Percentiles rank a stretch among this genome's conserved stretches.
phyloP scores from a whole-genome alignment of 805 yeast species.

The Candida argentea region DNA sequence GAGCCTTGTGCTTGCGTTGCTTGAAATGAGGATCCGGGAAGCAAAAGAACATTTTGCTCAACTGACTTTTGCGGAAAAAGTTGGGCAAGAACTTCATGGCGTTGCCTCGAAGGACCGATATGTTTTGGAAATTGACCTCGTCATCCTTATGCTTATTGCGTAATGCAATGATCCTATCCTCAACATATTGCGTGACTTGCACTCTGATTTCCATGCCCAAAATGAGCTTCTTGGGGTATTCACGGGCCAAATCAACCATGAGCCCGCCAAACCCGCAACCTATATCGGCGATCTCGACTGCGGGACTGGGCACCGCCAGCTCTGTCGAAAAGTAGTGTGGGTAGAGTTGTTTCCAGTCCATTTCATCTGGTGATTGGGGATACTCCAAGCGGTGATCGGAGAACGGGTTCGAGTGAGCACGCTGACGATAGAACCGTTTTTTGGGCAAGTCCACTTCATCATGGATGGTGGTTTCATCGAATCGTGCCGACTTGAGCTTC shows the following conservation, averaged over 20 bases:
- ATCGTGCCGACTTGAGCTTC: constrained; percentile 34
- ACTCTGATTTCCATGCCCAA: constrained; percentile 97
- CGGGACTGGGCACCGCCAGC: constrained; percentile 32
- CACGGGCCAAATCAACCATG: constrained; percentile 67
- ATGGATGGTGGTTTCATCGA: constrained; percentile 18
- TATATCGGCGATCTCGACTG: constrained; percentile 85
- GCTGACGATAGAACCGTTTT: constrained; percentile 83
- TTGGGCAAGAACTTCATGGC: constrained; percentile 97
- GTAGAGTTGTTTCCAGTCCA: constrained; percentile 80
- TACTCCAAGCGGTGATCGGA: constrained; percentile 90
- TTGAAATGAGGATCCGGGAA: constrained; percentile 99
- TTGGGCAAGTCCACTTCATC: constrained; percentile 52
- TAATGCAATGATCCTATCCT: constrained; percentile 86
- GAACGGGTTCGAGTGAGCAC: constrained; percentile 97
- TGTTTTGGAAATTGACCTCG: constrained; percentile 54
- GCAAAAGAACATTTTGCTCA: constrained; percentile 90
- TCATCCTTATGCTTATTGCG: constrained; percentile 42
- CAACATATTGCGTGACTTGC: constrained; percentile 94
- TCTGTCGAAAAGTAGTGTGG: constrained; percentile 46
- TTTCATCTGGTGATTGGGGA: constrained; percentile 66
- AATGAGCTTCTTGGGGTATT: constrained; percentile 61
- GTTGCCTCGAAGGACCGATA: constrained; percentile 85
- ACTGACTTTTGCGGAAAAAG: constrained; percentile 74
- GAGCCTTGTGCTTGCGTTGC: constrained; percentile 93
- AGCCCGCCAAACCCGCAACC: constrained; percentile 98